Conservation (phyloP, 768 basidiomycete species). For the Lactarius sp. region DNA sequence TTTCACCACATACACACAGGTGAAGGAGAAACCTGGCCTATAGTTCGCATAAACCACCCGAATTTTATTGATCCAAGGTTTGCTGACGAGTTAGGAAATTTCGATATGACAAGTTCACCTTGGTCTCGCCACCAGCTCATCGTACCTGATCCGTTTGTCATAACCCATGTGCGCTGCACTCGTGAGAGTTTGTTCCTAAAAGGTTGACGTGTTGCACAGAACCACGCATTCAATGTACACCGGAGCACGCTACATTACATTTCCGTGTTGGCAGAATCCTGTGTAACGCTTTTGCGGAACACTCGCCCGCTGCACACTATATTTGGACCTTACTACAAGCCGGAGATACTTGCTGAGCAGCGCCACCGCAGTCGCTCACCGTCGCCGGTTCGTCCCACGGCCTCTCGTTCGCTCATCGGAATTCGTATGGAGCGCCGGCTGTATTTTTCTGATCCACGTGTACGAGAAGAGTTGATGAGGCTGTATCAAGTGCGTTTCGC, state of each 20-base stretch:
- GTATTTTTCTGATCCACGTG: neutral
- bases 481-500: slow-evolving; percentile 10
- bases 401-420: neutral
- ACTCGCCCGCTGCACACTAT: slow-evolving; percentile 13
- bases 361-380: neutral
- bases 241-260: slow-evolving; percentile 19
- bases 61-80: neutral
- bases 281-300: slow-evolving; percentile 11
- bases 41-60: slow-evolving; percentile 13
- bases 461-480: slow-evolving; percentile 11
- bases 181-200: neutral
- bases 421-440: slow-evolving; percentile 6
- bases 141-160: slow-evolving; percentile 23
- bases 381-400: neutral
- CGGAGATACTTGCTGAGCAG: slow-evolving; percentile 8
- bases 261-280: slow-evolving; percentile 15
- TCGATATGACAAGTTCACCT: slow-evolving; percentile 6
- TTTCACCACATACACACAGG: slow-evolving; percentile 8
- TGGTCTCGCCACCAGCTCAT: slow-evolving; percentile 25
- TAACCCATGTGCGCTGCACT: slow-evolving; percentile 15
- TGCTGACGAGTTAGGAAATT: slow-evolving; percentile 5
- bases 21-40: slow-evolving; percentile 11
- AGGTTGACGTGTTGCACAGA: slow-evolving; percentile 4
- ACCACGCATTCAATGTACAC: slow-evolving; percentile 23
- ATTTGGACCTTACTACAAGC: slow-evolving; percentile 21